Conservation (phyloP, 352 stramenopile genomes). For the Phytophthora boehmeriae region DNA sequence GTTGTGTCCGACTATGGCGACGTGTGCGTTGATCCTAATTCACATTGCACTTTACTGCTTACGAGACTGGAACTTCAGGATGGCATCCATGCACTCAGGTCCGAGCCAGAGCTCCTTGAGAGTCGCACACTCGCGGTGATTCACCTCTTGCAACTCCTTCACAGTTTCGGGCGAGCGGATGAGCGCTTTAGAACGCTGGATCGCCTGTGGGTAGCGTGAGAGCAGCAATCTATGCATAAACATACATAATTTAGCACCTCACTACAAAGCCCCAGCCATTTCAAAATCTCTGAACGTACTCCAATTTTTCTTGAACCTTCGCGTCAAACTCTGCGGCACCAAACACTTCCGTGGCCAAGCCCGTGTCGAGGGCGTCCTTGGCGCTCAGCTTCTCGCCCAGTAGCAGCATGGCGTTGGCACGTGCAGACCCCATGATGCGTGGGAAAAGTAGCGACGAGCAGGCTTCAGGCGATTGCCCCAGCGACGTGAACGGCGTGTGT, state of each 20-base stretch:
- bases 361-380: constrained; percentile 47
- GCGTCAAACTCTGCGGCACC: constrained; percentile 66
- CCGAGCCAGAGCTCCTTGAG: constrained; percentile 79
- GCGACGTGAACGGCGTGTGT: constrained; percentile 91
- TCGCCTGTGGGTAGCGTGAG: constrained; percentile 66
- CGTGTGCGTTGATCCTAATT: neutral
- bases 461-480: constrained; percentile 91
- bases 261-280: neutral
- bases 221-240: constrained; percentile 46
- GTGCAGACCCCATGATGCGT: constrained; percentile 82
- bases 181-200: constrained; percentile 67
- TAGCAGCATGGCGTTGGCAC: constrained; percentile 89
- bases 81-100: constrained; percentile 78
- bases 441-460: constrained; percentile 90
- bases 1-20: neutral
- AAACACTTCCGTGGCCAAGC: constrained; percentile 62
- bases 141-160: constrained; percentile 60
- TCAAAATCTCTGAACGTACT: constrained; percentile 41
- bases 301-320: constrained; percentile 59
- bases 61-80: constrained; percentile 75
- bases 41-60: constrained; percentile 38
- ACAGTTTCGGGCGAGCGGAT: constrained; percentile 54
- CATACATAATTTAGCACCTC: constrained; percentile 1
- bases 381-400: constrained; percentile 87
- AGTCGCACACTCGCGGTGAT: constrained; percentile 61